Percentiles rank a stretch among this genome's conserved stretches.
These are phyloP conservation scores for Scutellaria barbata DNA, from an alignment of 257 asterid genomes.

Conservation along the genomic window DNA sequence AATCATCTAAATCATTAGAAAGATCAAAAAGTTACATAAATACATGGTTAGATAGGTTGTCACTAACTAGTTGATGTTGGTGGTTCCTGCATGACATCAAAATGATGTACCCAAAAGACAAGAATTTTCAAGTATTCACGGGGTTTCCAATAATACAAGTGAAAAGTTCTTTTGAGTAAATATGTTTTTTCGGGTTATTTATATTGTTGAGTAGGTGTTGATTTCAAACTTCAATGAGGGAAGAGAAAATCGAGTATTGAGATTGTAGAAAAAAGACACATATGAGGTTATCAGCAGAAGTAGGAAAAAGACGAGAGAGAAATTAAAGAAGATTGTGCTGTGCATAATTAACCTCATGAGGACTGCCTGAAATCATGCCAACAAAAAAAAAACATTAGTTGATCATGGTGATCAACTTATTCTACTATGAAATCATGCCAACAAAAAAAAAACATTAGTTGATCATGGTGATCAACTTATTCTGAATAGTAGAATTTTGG, in stretches of 20 bases:
- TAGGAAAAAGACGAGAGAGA: background rate
- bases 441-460: background rate
- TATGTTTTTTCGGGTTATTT: constrained; percentile 1
- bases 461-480: background rate
- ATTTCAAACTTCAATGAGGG: background rate
- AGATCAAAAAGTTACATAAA: too few species aligned
- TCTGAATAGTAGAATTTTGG: background rate
- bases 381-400: background rate
- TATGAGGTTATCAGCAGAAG: background rate
- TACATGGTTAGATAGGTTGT: too few species aligned
- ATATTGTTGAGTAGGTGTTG: background rate
- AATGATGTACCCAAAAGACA: too few species aligned
- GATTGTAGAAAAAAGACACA: constrained; percentile 1
- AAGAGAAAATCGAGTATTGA: background rate
- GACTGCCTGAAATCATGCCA: background rate
- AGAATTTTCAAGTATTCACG: background rate
- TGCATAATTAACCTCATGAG: background rate
- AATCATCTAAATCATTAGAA: too few species aligned
- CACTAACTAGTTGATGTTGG: too few species aligned
- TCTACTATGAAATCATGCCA: background rate
- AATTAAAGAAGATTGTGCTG: background rate
- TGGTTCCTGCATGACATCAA: too few species aligned
- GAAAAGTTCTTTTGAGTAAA: background rate
- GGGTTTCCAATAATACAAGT: background rate
- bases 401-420: background rate